Evolutionary conservation across 176 grass and related monocot genomes (phyloP).

Genomic region (Elymus sibiricus): DNA sequence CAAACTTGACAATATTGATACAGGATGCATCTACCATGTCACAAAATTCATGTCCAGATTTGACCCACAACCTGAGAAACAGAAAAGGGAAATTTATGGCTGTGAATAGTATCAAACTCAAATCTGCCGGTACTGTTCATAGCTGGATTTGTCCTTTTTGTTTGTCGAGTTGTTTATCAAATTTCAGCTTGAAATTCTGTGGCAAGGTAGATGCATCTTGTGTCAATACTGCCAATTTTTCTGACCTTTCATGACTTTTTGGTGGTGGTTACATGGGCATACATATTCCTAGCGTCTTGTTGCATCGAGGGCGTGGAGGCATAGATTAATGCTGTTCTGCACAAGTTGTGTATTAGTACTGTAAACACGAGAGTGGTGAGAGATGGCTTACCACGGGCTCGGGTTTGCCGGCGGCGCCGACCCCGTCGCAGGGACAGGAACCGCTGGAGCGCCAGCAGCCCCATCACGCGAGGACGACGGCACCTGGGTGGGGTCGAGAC

Average conservation of each 20-base stretch:
- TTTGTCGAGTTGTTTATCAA: neutral
- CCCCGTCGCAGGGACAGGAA: neutral
- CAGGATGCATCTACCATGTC: neutral
- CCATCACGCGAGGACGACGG: neutral
- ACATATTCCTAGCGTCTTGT: neutral
- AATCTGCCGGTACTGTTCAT: neutral
- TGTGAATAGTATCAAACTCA: neutral
- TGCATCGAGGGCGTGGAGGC: neutral
- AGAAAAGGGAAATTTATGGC: neutral
- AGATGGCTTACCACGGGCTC: neutral
- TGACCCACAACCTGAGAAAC: neutral
- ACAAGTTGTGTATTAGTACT: neutral
- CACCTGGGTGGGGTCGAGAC: neutral
- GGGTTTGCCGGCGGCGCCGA: neutral
- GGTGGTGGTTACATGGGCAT: too few species aligned
- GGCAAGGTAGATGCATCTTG: neutral
- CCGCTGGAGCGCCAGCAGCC: neutral
- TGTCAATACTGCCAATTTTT: neutral
- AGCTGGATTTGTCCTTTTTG: neutral
- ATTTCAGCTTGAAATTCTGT: neutral
- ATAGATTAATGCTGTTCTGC: neutral
- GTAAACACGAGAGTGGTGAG: neutral
- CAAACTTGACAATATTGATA: neutral
- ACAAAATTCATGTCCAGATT: neutral
- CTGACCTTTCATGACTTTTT: neutral